These are phyloP conservation scores for Barnettozyma botsteinii DNA, from an alignment of 805 yeast genomes.

Conservation along the genomic window DNA sequence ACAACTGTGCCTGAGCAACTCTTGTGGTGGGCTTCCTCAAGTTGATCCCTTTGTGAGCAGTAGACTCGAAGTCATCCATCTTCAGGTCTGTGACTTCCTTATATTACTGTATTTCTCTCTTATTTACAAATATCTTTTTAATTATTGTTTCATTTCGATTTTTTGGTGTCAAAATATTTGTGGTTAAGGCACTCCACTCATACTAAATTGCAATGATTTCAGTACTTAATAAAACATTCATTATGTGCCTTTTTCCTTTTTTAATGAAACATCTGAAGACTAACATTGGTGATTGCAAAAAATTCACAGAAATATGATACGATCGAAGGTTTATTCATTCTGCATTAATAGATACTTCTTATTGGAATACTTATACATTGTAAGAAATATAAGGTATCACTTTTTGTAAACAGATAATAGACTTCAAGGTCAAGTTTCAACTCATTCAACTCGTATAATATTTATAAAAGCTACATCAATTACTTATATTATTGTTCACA, in stretches of 20 bases:
- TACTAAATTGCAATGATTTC: constrained; percentile 29
- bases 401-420: no score
- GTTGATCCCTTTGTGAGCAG: constrained; percentile 14
- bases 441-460: no score
- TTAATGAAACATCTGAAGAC: no score
- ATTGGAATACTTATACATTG: no score
- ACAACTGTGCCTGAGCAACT: constrained; percentile 72
- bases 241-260: no score
- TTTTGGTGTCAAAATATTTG: background rate
- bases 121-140: constrained; percentile 63
- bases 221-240: no score
- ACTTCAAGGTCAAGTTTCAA: no score
- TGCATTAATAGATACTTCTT: no score
- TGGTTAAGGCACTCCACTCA: background rate
- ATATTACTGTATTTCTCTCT: constrained; percentile 55
- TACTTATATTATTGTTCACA: no score
- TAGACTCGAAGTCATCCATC: constrained; percentile 2
- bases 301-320: constrained; percentile 22
- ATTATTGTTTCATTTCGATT: background rate
- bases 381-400: no score
- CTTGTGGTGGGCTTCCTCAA: constrained; percentile 30
- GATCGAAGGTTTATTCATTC: constrained; percentile 21
- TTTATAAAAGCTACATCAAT: no score
- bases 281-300: no score
- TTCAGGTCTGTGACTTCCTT: constrained; percentile 42